Base-by-base conservation (phyloP, 106 monocot species). In the Dendrobium catenatum region DNA sequence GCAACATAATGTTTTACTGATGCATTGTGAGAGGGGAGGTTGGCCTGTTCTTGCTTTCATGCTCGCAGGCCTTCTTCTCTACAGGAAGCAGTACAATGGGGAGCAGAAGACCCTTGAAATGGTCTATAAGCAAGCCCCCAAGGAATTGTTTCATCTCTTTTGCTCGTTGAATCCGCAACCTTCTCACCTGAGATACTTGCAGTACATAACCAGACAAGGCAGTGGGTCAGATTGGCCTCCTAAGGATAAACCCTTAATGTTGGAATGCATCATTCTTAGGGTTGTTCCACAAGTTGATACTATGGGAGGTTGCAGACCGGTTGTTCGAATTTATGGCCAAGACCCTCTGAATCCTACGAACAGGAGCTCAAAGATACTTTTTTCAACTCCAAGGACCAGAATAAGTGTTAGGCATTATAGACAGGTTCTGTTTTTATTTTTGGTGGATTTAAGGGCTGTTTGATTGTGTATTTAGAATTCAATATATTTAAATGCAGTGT, bases 31-130 rank as follows among this genome's bases (percentile, higher is more conserved):
- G 48, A 89, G 88, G 82, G 95, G 93, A 67, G 91, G 98, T 7
- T 98, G 98, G 95, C 98, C 98, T 16, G 87, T 98, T 75, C 89
- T 98, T 78, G 91, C 98, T 26, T 98, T 95, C n/a, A 95, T 95
- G 95, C 87, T 98, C 55, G 93, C 98, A 6, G 98, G 89, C 4
- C 89, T 95, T 74, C 90, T 99, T 6, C 89, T 98, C 16, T 95
- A 90, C 84, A 79, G 85, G 59, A 93, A 88, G 59, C 92, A 89
- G 75, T 95, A 91, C 79, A 84, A 84, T 73, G 94, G 89, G 18
- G 98, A 98, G 79, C 88, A 88, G 81, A 95, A 91, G 82, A 98
- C 95, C 44, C 82, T 98, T 54, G 94, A 98, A 48, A 87, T 95
- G 95, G 94, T 98, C 75, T 98, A 98, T 79, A 94, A 87, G 80